These are phyloP conservation scores for Cronartium quercuum DNA, from an alignment of 1,284 basidiomycete species.

Conservation along the genomic window DNA sequence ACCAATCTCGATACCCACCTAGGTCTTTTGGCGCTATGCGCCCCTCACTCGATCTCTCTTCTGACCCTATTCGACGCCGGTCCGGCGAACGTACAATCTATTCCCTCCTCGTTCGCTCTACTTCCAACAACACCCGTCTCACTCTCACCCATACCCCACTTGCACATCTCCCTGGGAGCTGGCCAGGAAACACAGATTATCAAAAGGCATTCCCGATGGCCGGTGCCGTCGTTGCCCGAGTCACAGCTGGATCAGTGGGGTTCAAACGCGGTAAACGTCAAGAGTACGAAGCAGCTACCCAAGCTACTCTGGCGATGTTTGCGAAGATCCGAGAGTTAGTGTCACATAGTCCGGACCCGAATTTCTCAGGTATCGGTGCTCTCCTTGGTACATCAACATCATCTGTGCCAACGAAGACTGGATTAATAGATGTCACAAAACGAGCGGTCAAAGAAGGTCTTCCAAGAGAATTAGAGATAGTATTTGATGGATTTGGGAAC, in stretches of 20 bases:
- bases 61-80: slow-evolving; percentile 16
- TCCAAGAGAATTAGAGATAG: slow-evolving; percentile 36
- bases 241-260: slow-evolving; percentile 27
- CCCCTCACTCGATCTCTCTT: slow-evolving; percentile 15
- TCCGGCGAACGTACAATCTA: slow-evolving; percentile 30
- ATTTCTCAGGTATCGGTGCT: neutral
- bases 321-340: slow-evolving; percentile 16
- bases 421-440: neutral
- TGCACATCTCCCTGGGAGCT: slow-evolving; percentile 16
- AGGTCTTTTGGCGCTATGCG: neutral
- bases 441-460: slow-evolving; percentile 4
- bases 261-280: slow-evolving; percentile 20
- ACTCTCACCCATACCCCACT: slow-evolving; percentile 35
- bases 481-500: slow-evolving; percentile 35
- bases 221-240: slow-evolving; percentile 19
- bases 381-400: neutral
- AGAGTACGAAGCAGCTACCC: slow-evolving; percentile 35
- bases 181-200: slow-evolving; percentile 16
- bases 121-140: slow-evolving; percentile 26
- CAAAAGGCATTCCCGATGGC: slow-evolving; percentile 25
- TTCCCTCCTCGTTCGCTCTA: slow-evolving; percentile 17
- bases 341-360: neutral
- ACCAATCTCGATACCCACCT: neutral
- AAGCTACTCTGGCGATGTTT: slow-evolving; percentile 22
- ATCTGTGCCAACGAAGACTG: neutral